Base-by-base conservation (phyloP, 2,329 filamentous ascomycete genomes). In the Lecanicillium sp. region DNA sequence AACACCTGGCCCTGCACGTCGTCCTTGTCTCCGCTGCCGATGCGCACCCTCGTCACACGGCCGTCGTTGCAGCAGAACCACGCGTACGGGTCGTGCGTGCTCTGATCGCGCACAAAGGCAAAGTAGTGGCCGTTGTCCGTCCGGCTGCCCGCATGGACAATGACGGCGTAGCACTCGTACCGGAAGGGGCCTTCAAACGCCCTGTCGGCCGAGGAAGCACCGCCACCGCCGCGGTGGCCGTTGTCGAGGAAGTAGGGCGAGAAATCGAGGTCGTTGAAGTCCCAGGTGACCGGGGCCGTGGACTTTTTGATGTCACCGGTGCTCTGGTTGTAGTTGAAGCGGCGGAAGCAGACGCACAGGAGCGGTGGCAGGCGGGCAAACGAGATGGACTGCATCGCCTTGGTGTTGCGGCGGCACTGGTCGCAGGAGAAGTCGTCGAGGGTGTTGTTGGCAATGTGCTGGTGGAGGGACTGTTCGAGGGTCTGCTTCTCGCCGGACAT, bases 121-220 rank as follows among this genome's bases (percentile, higher is more conserved):
- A 82, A 81, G 58, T 96, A 96, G 60, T 96, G 89, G 0, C 89
- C 89, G 36, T 75, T 77, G 28, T 77, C 74, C 37, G 84, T 68
- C 1, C 71, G 78, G 1, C 65, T 64, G 17, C 89, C 89, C 4
- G 76, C 61, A 57, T 96, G 89, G 45, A 84, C 72, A 39, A 94
- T 77, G 6, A 96, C 83, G 3, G 81, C 90, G 56, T 94, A 96
- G 37, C 85, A 81, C 54, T 94, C 83, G 59, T 96, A 98, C 5
- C 69, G 65, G 53, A 84, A 87, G 0, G 84, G 81, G 1, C 60
- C 62, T 3, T 52, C 49, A 41, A 72, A 69, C 12, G 64, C 62
- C 9, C 51, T 58, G 41, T 68, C 65, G 43, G 59, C 55, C 29
- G 59, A 49, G 5, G 55, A 59, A 13, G 49, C 55, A 20, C 48